phyloP scores from a whole-genome alignment of 306 rosid genomes.

The Nissolia schottii region DNA sequence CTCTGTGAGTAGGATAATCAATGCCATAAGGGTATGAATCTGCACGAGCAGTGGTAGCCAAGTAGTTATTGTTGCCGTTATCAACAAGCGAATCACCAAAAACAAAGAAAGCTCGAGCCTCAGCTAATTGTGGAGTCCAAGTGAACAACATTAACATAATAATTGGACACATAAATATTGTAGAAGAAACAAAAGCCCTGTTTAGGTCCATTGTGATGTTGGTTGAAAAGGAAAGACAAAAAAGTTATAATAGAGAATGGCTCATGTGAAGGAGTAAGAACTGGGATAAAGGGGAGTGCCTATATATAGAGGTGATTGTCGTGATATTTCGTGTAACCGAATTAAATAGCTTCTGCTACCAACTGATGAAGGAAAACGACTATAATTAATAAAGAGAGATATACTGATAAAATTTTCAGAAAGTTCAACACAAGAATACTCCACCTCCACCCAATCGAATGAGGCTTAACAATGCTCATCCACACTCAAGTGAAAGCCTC shows the following conservation, averaged over 20 bases:
- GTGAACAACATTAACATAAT: not conserved
- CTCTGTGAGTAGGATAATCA: conserved; percentile 62
- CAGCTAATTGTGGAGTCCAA: conserved; percentile 19
- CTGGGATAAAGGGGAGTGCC: not conserved
- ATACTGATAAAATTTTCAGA: not conserved
- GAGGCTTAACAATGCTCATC: too few relatives aligned
- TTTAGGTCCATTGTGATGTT: conserved; percentile 31
- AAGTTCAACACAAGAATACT: too few relatives aligned
- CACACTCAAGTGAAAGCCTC: too few relatives aligned
- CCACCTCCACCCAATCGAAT: too few relatives aligned
- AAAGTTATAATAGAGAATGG: too few relatives aligned
- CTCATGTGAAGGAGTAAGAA: not conserved
- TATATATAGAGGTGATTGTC: conserved; percentile 29
- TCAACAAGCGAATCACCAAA: conserved; percentile 93
- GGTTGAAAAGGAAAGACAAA: too few relatives aligned
- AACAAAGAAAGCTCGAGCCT: conserved; percentile 66
- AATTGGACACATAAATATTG: not conserved
- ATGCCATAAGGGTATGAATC: conserved; percentile 79
- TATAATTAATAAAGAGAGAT: conserved; percentile 11
- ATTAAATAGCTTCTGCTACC: conserved; percentile 34
- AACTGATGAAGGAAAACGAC: not conserved
- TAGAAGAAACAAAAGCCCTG: conserved; percentile 5
- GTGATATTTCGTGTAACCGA: conserved; percentile 5
- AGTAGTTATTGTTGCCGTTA: conserved; percentile 79
- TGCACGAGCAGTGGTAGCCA: conserved; percentile 83